Base-by-base conservation (phyloP, 345 rosid species). In the Angophora floribunda region DNA sequence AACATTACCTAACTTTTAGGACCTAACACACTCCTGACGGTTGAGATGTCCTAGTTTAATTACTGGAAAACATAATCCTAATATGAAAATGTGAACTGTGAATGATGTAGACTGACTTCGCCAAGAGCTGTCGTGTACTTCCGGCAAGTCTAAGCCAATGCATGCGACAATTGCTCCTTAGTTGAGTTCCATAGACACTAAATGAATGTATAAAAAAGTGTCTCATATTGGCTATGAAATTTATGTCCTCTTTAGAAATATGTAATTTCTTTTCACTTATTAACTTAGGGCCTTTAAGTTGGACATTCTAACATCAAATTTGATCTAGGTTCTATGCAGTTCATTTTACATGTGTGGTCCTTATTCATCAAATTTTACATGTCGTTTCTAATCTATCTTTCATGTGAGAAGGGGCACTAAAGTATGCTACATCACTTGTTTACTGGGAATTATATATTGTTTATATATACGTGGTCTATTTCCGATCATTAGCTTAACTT, bases 251-350 rank as follows among this genome's bases (percentile, higher is more conserved):
- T 30, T 5, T 30, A 67, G 1, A 67, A 30, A 30, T 7, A 30
- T 13, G 45, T 67, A 22, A 32, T 67, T 21, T 67, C 22, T 6
- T 3, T 67, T 30, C 0, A 67, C 36, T 17, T 67, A 67, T 67
- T 67, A 67, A 67, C 1, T 67, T 4, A 67, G 5, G 5, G 4
- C 15, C 32, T 67, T 67, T 0, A 16, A 6, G 36, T 32, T 32
- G 22, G 4, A 32, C 22, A 67, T 67, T 30, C 79, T 67, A 30
- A 32, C 11, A 0, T 30, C 16, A 4, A 7, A 67, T 15, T 30
- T 2, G 0, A 30, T 30, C 17, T 15, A 30, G 22, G 79, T 32
- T 30, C 0, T 32, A 6, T 19, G 6, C 13, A 32, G 22, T 32
- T 32, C 24, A 9, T 67, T 67, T 32, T 67, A 45, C 19, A 7